Percentiles rank a stretch among this genome's conserved stretches.
Conservation (phyloP, 2,329 filamentous ascomycete genomes). For the Trichoderma koningiopsis region DNA sequence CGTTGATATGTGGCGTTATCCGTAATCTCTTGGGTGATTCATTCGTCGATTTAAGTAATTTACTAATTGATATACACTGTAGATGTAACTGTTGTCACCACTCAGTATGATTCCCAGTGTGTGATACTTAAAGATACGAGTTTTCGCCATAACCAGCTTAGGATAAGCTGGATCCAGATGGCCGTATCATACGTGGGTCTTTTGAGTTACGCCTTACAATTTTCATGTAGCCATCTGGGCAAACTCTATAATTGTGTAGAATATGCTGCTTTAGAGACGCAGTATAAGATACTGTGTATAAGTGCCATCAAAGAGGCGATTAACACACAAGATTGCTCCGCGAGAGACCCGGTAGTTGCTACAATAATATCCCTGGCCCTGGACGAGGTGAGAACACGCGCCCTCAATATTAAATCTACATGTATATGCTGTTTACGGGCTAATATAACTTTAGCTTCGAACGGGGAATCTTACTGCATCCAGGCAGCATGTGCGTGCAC, state of each 20-base stretch:
- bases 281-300: not conserved
- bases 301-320: not conserved
- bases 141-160: not conserved
- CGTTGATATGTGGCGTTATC: not conserved
- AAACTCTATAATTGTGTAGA: not conserved
- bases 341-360: not conserved
- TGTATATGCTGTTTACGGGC: not conserved
- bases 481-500: slow-evolving; percentile 8
- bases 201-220: not conserved
- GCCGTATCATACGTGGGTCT: not conserved
- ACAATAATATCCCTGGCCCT: not conserved
- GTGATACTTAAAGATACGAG: slow-evolving; percentile 8
- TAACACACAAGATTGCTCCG: not conserved
- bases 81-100: slow-evolving; percentile 1
- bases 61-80: not conserved
- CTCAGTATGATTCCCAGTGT: not conserved
- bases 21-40: not conserved
- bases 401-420: not conserved
- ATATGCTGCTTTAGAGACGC: not conserved
- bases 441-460: not conserved
- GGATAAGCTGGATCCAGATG: slow-evolving; percentile 2
- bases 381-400: not conserved
- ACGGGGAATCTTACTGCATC: not conserved
- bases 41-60: not conserved
- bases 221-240: not conserved